These are phyloP conservation scores for Agapanthus africanus DNA, from an alignment of 106 monocot genomes.

Conservation along the genomic window DNA sequence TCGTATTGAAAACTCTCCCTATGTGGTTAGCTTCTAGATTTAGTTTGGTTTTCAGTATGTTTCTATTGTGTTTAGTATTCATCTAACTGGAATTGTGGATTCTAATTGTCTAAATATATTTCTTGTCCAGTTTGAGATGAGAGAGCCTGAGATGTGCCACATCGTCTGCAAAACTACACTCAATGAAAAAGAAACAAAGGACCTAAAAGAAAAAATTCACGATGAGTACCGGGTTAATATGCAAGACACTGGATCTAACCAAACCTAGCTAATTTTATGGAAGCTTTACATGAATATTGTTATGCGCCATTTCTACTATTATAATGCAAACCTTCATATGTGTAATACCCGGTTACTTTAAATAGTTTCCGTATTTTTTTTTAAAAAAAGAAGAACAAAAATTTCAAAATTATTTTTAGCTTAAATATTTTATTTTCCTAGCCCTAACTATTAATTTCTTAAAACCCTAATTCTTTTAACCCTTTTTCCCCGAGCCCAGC, in stretches of 20 bases:
- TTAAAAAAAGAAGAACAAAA: no score
- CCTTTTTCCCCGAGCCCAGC: no score
- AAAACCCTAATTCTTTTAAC: no score
- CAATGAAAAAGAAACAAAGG: slow-evolving; percentile 53
- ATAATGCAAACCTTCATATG: no score
- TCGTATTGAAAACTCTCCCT: slow-evolving; percentile 96
- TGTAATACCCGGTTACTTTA: no score
- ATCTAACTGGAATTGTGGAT: background rate
- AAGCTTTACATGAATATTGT: background rate
- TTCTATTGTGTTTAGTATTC: background rate
- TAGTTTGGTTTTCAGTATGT: background rate
- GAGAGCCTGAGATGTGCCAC: slow-evolving; percentile 77
- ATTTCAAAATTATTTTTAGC: no score
- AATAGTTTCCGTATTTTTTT: no score
- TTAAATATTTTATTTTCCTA: no score
- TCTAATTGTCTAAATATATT: background rate
- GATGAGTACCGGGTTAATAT: slow-evolving; percentile 93
- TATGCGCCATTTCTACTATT: background rate
- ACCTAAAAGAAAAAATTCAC: slow-evolving; percentile 85
- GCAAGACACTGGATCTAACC: slow-evolving; percentile 20
- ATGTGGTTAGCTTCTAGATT: slow-evolving; percentile 41
- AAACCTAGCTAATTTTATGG: background rate
- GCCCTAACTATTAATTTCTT: no score
- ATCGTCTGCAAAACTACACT: slow-evolving; percentile 69
- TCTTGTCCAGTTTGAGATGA: slow-evolving; percentile 75